Evolutionary conservation across 2,329 filamentous ascomycete species (phyloP), one percentile per base, ranked within the genome.

Genomic region (Trichoderma lentiforme): DNA sequence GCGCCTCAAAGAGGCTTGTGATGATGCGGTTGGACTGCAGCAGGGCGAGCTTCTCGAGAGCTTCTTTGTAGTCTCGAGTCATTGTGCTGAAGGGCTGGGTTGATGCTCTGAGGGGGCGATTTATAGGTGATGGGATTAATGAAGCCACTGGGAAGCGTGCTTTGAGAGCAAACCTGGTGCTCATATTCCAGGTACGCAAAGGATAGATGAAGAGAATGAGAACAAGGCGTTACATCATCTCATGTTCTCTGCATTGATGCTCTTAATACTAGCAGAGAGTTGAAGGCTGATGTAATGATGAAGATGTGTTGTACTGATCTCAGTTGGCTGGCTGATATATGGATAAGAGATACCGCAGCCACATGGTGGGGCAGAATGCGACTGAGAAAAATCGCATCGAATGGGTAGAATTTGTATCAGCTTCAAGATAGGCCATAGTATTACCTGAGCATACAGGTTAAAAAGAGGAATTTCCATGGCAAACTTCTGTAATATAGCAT

Each of bases 11-110:
- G 60, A 87, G 83, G 21, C 81, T 80, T 8, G 84, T 86, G 72
- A 93, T 85, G 51, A 91, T 87, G 76, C 90, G 91, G 80, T 97
- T 97, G 70, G 92, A 92, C 77, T 95, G 92, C 69, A 97, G 86
- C 63, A 89, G 89, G 76, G 93, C 91, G 75, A 97, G 89, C 71
- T 91, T 90, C 69, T 86, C 81, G 51, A 97, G 89, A 47, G 94
- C 94, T 76, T 90, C 89, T 82, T 91, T 81, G 76, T 89, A 89
- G 26, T 81, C 82, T 73, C 81, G 84, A 7, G 77, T 70, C 57
- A 73, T 71, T 61, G 72, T 76, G 70, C 60, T 71, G 24, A 28
- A 30, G 12, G 47, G 12, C 5, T 32, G 32, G 24, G 53, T 43
- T 57, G 68, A 34, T 26, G 60, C n/a, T 43, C 26, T 47, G 30